Evolutionary conservation across 129 eudicot species (phyloP).

Genomic region (Chrysanthemum makinoi): DNA sequence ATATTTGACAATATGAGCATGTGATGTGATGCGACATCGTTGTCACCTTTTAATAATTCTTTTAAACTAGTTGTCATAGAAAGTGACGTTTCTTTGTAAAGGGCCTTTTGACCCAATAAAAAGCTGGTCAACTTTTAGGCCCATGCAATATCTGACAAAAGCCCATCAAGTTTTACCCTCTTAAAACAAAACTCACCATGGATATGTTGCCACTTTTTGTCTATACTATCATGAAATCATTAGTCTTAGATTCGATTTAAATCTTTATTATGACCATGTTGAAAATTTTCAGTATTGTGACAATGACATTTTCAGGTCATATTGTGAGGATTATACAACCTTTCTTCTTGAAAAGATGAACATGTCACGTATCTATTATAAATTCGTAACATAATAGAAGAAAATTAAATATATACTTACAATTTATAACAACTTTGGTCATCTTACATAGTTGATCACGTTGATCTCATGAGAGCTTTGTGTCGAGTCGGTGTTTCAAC

Average conservation of each 20-base stretch:
- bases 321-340: neutral
- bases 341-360: neutral
- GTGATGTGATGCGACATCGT: conserved; percentile 19
- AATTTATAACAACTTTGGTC: no score
- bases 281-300: neutral
- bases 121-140: conserved; percentile 31
- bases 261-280: neutral
- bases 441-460: no score
- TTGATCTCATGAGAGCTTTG: no score
- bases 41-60: conserved; percentile 24
- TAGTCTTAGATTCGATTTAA: neutral
- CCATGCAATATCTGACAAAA: conserved; percentile 22
- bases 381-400: no score
- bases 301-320: neutral
- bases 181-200: neutral
- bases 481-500: no score
- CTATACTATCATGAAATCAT: neutral
- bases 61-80: conserved; percentile 18
- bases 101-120: conserved; percentile 28
- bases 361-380: neutral
- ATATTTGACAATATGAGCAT: neutral
- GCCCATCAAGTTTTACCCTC: conserved; percentile 16
- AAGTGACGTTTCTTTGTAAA: conserved; percentile 9
- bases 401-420: no score
- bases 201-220: conserved; percentile 18